A percentile compares a stretch with the other conserved stretches of the same genome.
phyloP scores from a whole-genome alignment of 73 alveolate species.

The Halteria grandinella region DNA sequence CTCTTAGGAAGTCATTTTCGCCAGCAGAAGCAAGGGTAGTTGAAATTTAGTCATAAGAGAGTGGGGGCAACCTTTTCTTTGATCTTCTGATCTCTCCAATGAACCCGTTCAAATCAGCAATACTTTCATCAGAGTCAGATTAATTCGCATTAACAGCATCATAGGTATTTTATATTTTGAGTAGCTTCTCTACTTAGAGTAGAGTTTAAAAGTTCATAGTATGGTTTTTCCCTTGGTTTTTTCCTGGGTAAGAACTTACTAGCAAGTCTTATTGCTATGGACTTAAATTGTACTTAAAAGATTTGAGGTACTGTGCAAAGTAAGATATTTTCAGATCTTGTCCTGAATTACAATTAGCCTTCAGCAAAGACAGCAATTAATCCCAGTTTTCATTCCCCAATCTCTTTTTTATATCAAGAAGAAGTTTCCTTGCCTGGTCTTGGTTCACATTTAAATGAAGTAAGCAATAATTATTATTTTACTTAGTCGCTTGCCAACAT shows the following conservation, averaged over 20 bases:
- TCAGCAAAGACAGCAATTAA: background rate
- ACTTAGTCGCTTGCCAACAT: slow-evolving; percentile 46
- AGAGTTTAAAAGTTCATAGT: background rate
- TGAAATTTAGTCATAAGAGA: background rate
- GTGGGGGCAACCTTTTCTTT: background rate
- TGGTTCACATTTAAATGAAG: slow-evolving; percentile 31
- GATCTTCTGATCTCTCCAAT: slow-evolving; percentile 34
- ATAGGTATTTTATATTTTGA: background rate
- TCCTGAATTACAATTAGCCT: background rate
- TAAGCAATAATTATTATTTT: slow-evolving; percentile 18
- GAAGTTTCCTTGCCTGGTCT: background rate
- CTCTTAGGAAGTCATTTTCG: slow-evolving; percentile 18
- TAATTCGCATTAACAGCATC: background rate
- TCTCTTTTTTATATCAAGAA: too few species aligned
- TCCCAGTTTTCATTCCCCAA: background rate
- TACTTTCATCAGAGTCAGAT: slow-evolving; percentile 33
- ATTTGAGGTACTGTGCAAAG: background rate
- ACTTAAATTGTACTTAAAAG: slow-evolving; percentile 3
- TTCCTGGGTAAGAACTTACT: slow-evolving; percentile 19
- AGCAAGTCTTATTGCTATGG: background rate
- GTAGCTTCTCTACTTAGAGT: background rate
- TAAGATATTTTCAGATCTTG: slow-evolving; percentile 2
- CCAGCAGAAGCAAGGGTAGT: background rate
- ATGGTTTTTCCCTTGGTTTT: slow-evolving; percentile 30
- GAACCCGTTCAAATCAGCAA: slow-evolving; percentile 33